These are phyloP conservation scores for Kalmusia sp. DNA, from an alignment of 2,329 filamentous ascomycete genomes.

Conservation along the genomic window DNA sequence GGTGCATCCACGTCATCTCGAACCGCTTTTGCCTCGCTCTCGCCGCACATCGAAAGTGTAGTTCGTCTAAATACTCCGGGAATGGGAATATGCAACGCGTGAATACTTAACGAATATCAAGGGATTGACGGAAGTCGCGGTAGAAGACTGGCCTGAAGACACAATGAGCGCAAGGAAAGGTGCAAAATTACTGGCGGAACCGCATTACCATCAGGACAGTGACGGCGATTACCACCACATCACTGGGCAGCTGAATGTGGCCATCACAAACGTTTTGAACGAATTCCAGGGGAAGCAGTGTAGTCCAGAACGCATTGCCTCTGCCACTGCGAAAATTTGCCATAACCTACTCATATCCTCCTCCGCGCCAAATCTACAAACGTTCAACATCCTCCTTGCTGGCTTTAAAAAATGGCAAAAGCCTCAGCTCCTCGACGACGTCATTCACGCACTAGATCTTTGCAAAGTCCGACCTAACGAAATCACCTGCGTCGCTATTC, in stretches of 20 bases:
- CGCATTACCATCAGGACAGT: conserved; percentile 48
- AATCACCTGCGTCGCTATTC: conserved; percentile 49
- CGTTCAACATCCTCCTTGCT: conserved; percentile 74
- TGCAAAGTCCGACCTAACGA: conserved; percentile 56
- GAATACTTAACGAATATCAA: conserved; percentile 26
- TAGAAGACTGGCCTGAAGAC: conserved; percentile 20
- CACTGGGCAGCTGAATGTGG: conserved; percentile 37
- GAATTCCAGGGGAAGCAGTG: conserved; percentile 14
- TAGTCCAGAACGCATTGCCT: conserved; percentile 1
- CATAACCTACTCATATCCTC: conserved; percentile 72
- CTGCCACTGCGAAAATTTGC: conserved; percentile 49
- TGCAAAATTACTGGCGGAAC: conserved; percentile 23
- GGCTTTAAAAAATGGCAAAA: conserved; percentile 57
- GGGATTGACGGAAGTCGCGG: conserved; percentile 16
- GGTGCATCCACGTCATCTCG: conserved; percentile 10
- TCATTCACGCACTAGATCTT: conserved; percentile 41
- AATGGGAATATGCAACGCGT: conserved; percentile 13
- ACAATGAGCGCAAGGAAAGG: conserved; percentile 15
- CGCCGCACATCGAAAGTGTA: conserved; percentile 28
- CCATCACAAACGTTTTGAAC: conserved; percentile 31
- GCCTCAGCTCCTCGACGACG: conserved; percentile 30
- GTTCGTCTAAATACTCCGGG: conserved; percentile 3
- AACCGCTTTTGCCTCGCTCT: conserved; percentile 18
- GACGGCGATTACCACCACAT: conserved; percentile 44
- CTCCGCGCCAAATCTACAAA: conserved; percentile 69